Percentiles rank a stretch among this genome's conserved stretches.
phyloP scores from a whole-genome alignment of 2,329 filamentous ascomycete genomes.

The Alternaria brassicae region DNA sequence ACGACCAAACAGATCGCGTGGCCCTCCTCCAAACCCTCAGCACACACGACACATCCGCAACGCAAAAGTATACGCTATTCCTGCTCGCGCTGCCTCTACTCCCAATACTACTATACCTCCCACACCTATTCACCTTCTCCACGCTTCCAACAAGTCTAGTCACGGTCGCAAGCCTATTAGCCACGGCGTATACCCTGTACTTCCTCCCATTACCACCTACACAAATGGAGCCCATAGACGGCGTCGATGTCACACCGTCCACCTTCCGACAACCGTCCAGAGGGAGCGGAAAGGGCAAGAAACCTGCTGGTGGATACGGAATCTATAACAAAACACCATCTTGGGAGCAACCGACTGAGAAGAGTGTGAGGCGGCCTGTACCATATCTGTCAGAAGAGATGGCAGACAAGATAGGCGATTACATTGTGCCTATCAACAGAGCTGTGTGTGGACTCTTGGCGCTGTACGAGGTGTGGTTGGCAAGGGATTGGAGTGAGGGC shows the following conservation, averaged over 20 bases:
- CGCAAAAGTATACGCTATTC: slow-evolving; percentile 58
- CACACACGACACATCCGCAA: slow-evolving; percentile 48
- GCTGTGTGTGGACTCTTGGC: slow-evolving; percentile 62
- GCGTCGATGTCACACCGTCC: slow-evolving; percentile 6
- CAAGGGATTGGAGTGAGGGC: slow-evolving; percentile 33
- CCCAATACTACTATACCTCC: slow-evolving; percentile 63
- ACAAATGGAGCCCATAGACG: slow-evolving; percentile 42
- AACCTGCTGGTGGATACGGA: slow-evolving; percentile 13
- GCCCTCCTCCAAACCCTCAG: slow-evolving; percentile 35
- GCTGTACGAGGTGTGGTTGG: slow-evolving; percentile 44
- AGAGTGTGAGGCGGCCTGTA: slow-evolving; percentile 21
- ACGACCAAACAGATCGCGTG: slow-evolving; percentile 37
- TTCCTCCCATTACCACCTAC: slow-evolving; percentile 61
- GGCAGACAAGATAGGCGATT: slow-evolving; percentile 61
- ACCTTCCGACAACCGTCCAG: not conserved
- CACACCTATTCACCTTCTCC: slow-evolving; percentile 53
- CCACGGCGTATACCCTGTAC: slow-evolving; percentile 68
- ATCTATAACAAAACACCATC: slow-evolving; percentile 10
- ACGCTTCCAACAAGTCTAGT: slow-evolving; percentile 61
- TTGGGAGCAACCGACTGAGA: slow-evolving; percentile 12
- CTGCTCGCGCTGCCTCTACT: slow-evolving; percentile 69
- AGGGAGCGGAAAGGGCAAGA: slow-evolving; percentile 23
- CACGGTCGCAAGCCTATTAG: slow-evolving; percentile 67
- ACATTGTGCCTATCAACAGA: slow-evolving; percentile 67
- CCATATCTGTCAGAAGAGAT: slow-evolving; percentile 32